Percentiles rank a stretch among this genome's conserved stretches.
phyloP scores from a whole-genome alignment of 2,329 filamentous ascomycete species.

The Epicoccum nigrum region DNA sequence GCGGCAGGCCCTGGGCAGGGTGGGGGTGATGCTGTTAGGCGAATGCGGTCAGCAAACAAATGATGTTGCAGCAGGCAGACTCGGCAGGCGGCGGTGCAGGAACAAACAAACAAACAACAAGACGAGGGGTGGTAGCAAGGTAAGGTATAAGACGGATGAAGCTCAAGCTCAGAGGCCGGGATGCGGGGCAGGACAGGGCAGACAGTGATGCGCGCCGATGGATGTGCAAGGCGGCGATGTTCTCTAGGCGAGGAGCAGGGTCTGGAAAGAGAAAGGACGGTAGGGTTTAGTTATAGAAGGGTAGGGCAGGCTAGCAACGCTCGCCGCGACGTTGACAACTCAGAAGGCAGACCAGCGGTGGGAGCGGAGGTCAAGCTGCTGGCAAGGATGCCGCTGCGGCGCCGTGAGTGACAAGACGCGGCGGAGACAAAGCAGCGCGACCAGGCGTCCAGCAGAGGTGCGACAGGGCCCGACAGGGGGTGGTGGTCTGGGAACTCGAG shows the following conservation, averaged over 20 bases:
- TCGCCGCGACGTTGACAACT: conserved; percentile 39
- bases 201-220: conserved; percentile 29
- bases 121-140: conserved; percentile 14
- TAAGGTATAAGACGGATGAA: conserved; percentile 25
- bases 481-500: conserved; percentile 20
- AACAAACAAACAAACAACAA: conserved; percentile 26
- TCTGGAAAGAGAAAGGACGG: conserved; percentile 38
- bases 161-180: conserved; percentile 19
- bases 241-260: conserved; percentile 47
- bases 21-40: conserved; percentile 73
- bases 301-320: conserved; percentile 38
- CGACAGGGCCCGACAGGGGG: conserved; percentile 34
- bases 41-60: conserved; percentile 37
- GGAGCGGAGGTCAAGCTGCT: conserved; percentile 33
- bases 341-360: conserved; percentile 28
- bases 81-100: conserved; percentile 17
- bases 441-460: conserved; percentile 34
- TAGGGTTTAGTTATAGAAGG: conserved; percentile 46
- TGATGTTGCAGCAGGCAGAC: conserved; percentile 7
- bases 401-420: conserved; percentile 36
- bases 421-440: conserved; percentile 31
- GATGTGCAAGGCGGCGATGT: conserved; percentile 27
- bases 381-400: conserved; percentile 44
- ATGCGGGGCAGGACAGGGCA: conserved; percentile 30
- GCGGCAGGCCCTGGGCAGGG: conserved; percentile 74